These are phyloP conservation scores for Claviceps maximensis DNA, from an alignment of 2,329 filamentous ascomycete species.

Conservation along the genomic window DNA sequence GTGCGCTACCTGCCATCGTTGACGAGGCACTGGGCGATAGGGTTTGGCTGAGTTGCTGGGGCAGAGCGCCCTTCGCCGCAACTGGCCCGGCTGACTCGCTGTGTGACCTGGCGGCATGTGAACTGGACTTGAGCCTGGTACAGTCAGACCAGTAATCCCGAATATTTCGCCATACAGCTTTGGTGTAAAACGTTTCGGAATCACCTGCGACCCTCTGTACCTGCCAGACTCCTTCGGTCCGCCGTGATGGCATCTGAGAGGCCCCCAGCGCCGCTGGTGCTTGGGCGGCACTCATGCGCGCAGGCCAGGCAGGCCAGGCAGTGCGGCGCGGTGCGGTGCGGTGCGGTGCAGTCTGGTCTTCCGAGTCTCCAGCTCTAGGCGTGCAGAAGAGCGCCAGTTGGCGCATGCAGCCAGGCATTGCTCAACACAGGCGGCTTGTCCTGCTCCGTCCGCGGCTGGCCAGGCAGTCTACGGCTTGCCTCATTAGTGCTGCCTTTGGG, in stretches of 20 bases:
- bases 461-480: background rate
- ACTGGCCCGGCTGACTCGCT: background rate
- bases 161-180: too few relatives aligned
- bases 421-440: background rate
- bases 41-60: background rate
- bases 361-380: background rate
- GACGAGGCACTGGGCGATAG: background rate
- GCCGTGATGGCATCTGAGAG: background rate
- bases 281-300: too few relatives aligned
- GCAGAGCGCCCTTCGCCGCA: too few relatives aligned
- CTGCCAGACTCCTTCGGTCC: background rate
- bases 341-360: too few relatives aligned
- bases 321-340: too few relatives aligned
- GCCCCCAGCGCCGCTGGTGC: too few relatives aligned
- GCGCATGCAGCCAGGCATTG: background rate
- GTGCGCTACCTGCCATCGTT: background rate
- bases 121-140: too few relatives aligned
- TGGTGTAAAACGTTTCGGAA: too few relatives aligned
- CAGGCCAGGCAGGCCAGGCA: too few relatives aligned
- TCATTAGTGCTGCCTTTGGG: background rate
- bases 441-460: background rate
- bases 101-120: background rate
- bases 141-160: too few relatives aligned
- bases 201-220: too few relatives aligned
- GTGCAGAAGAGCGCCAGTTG: background rate